Evolutionary conservation across 2,329 filamentous ascomycete species (phyloP).

Genomic region (Chaetomium sp.): DNA sequence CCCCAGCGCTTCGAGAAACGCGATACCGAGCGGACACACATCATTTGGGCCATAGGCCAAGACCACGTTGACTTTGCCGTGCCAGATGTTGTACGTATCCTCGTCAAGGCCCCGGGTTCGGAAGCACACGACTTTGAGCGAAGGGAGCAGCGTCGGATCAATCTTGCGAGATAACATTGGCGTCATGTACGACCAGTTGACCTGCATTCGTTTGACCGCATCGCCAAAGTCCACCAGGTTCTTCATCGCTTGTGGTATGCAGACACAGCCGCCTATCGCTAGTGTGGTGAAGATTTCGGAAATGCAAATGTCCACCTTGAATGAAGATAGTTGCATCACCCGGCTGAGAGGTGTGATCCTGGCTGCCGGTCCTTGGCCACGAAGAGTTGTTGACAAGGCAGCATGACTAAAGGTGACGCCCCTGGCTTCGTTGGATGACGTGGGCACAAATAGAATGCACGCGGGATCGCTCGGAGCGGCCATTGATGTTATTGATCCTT

Average conservation of each 20-base stretch:
- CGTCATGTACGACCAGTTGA: conserved; percentile 50
- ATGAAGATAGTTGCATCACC: conserved; percentile 52
- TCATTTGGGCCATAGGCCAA: conserved; percentile 47
- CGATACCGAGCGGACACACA: conserved; percentile 45
- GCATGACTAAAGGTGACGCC: conserved; percentile 58
- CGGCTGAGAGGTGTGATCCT: conserved; percentile 46
- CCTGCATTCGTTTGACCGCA: conserved; percentile 44
- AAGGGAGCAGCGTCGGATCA: conserved; percentile 32
- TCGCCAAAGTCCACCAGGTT: conserved; percentile 43
- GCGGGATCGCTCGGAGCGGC: conserved; percentile 42
- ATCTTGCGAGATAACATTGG: conserved; percentile 49
- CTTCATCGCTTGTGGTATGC: conserved; percentile 47
- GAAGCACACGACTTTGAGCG: conserved; percentile 38
- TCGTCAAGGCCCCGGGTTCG: conserved; percentile 44
- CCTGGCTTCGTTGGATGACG: conserved; percentile 50
- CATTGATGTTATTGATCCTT: conserved; percentile 23
- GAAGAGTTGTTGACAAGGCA: conserved; percentile 48
- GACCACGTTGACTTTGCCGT: conserved; percentile 39
- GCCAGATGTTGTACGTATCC: conserved; percentile 43
- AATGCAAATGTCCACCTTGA: conserved; percentile 48
- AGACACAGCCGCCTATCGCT: conserved; percentile 52
- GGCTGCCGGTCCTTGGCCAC: conserved; percentile 44
- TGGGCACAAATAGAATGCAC: conserved; percentile 56
- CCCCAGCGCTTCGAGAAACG: conserved; percentile 38
- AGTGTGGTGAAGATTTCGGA: conserved; percentile 50